These are phyloP conservation scores for Tetratostichococcus sp. DNA, from an alignment of 139 green algal genomes.

Conservation along the genomic window DNA sequence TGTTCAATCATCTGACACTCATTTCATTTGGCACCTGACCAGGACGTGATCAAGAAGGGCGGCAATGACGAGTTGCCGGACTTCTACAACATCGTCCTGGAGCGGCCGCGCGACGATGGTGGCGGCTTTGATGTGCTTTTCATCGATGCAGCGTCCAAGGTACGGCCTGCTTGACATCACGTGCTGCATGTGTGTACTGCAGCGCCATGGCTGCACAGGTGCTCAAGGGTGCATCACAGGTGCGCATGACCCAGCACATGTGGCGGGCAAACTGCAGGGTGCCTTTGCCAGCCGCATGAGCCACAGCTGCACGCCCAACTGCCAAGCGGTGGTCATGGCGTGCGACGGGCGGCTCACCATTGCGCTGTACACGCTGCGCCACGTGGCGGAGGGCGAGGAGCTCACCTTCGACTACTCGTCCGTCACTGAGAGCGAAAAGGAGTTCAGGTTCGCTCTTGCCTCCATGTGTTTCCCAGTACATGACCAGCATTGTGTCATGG, in stretches of 20 bases:
- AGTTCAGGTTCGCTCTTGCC: conserved; percentile 46
- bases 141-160: conserved; percentile 87
- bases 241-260: too few species aligned
- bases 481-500: too few species aligned
- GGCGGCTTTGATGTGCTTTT: conserved; percentile 82
- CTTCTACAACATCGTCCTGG: conserved; percentile 94
- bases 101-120: conserved; percentile 66
- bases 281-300: conserved; percentile 83
- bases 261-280: too few species aligned
- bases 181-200: too few species aligned
- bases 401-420: conserved; percentile 85
- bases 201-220: too few species aligned
- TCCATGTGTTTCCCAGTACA: too few species aligned
- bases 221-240: too few species aligned
- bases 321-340: conserved; percentile 71
- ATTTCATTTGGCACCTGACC: too few species aligned
- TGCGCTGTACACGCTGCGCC: conserved; percentile 75
- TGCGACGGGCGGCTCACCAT: conserved; percentile 76
- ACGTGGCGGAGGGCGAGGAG: conserved; percentile 68
- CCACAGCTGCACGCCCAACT: conserved; percentile 94
- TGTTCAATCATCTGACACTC: too few species aligned
- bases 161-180: not conserved
- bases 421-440: conserved; percentile 81
- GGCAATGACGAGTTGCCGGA: conserved; percentile 74
- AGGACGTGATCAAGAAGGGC: conserved; percentile 75